Evolutionary conservation across 2,329 filamentous ascomycete genomes (phyloP).

Genomic region (Dichotomopilus funicola): DNA sequence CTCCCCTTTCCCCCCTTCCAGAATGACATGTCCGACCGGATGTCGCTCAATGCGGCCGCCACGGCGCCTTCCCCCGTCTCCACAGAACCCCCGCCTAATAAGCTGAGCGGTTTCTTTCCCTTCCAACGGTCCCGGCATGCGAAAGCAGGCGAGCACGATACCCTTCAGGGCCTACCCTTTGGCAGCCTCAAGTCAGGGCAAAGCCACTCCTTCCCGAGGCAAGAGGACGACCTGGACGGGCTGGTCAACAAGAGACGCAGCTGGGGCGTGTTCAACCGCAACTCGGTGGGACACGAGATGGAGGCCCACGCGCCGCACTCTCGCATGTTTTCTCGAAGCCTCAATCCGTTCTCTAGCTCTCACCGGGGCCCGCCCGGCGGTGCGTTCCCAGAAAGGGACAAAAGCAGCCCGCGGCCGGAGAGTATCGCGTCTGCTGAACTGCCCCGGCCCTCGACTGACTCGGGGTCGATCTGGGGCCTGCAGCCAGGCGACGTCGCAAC

Average conservation of each 20-base stretch:
- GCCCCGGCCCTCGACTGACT: conserved; percentile 72
- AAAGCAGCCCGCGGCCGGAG: conserved; percentile 56
- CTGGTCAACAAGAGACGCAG: conserved; percentile 49
- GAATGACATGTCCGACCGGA: conserved; percentile 39
- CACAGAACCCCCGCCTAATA: conserved; percentile 31
- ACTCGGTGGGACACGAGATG: conserved; percentile 42
- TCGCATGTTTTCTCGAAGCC: conserved; percentile 35
- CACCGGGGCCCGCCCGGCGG: conserved; percentile 39
- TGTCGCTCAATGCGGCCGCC: conserved; percentile 33
- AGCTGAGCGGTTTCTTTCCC: conserved; percentile 47
- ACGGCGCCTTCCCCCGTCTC: conserved; percentile 37
- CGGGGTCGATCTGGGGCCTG: conserved; percentile 65
- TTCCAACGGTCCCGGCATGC: conserved; percentile 55
- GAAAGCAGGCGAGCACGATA: conserved; percentile 55
- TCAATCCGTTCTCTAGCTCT: conserved; percentile 43
- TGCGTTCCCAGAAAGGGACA: conserved; percentile 48
- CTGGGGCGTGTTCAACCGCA: conserved; percentile 53
- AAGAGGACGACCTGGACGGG: conserved; percentile 49
- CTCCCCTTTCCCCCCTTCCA: conserved; percentile 47
- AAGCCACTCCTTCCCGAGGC: conserved; percentile 69
- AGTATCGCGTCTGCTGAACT: conserved; percentile 65
- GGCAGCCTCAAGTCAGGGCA: conserved; percentile 65
- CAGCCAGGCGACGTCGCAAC: conserved; percentile 31
- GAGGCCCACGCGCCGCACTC: conserved; percentile 31
- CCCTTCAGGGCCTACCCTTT: conserved; percentile 58